Base-by-base conservation (phyloP, 768 basidiomycete species). In the Chalciporus chontae region DNA sequence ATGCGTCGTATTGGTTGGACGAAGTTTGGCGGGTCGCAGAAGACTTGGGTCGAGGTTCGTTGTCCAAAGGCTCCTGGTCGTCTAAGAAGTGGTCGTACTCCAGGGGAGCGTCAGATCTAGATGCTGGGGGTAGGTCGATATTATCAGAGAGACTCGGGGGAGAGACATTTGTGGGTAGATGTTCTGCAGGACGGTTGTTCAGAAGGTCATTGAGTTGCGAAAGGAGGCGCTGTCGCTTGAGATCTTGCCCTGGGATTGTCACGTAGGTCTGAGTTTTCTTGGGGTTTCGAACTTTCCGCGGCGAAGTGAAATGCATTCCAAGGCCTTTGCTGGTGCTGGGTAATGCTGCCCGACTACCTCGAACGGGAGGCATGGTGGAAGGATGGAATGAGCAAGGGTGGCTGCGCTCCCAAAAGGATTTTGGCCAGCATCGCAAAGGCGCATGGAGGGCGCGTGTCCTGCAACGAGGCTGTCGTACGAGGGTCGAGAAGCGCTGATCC, bases 221-320 rank as follows among this genome's bases (percentile, higher is more conserved):
- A 5, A 39, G 50, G 14, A 51, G 45, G 8, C 24, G 26, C 43
- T 41, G 45, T 9, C 26, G 40, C 27, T 46, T 15, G 11, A 13
- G 19, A 14, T 45, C 10, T 5, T 15, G 4, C 7, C 42, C 42
- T 3, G 48, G 48, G 24, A 50, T 37, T 6, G 15, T 3, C 31
- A 50, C 10, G 1, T 42, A 24, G 29, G 42, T 7, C 2, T 45
- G 48, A 19, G 43, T 51, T 43, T 59, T 54, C 5, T 26, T 26
- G 9, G 23, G 46, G 19, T 60, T 48, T 14, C 31, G 14, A 15
- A 19, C 23, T 42, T 58, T 63, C 14, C 48, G 39, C 8, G 63
- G 63, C 13, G 52, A 60, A 4, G 34, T 32, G 23, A 59, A 65
- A 15, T 51, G 49, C 8, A 18, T n/a, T 0, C 62, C 58, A 4